Evolutionary conservation across 352 stramenopile species (phyloP).

Genomic region (Globisporangium cederbergense): DNA sequence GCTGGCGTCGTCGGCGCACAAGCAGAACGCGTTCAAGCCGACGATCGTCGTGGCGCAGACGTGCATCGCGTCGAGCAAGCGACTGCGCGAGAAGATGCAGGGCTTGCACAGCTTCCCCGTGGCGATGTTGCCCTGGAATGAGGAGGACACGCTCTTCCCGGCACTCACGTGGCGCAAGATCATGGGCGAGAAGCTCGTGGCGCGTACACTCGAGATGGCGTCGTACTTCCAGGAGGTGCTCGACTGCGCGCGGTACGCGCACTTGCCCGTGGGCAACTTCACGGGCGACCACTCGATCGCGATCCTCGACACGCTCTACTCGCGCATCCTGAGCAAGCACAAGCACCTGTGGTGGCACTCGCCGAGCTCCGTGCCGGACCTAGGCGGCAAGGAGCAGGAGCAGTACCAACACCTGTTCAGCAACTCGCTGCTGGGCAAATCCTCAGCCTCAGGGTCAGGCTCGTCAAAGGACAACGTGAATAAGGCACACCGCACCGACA

Average conservation of each 20-base stretch:
- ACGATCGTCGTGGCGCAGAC: constrained; percentile 90
- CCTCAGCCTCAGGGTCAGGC: too few species aligned
- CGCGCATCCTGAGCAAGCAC: constrained; percentile 89
- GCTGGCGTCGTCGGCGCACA: constrained; percentile 67
- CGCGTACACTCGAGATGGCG: constrained; percentile 77
- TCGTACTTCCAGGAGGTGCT: constrained; percentile 90
- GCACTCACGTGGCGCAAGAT: constrained; percentile 94
- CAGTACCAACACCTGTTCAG: constrained; percentile 75
- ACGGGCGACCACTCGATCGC: constrained; percentile 87
- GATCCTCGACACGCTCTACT: constrained; percentile 94
- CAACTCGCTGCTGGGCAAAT: constrained; percentile 33
- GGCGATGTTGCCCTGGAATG: constrained; percentile 81
- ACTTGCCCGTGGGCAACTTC: constrained; percentile 96
- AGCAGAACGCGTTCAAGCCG: constrained; percentile 52
- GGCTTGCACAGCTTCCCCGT: constrained; percentile 92
- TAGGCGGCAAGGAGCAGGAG: constrained; percentile 86
- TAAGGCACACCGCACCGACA: constrained; percentile 33
- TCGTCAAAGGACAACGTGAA: constrained; percentile 18
- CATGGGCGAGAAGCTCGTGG: constrained; percentile 71
- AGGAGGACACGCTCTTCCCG: constrained; percentile 79
- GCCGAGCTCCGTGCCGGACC: constrained; percentile 80
- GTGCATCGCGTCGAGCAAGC: constrained; percentile 51
- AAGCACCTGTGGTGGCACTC: constrained; percentile 97
- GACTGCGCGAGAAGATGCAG: constrained; percentile 78
- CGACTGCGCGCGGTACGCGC: constrained; percentile 80